Percentiles rank a stretch among this genome's conserved stretches.
Evolutionary conservation across 768 basidiomycete species (phyloP).

Genomic region (Pleurotus giganteus): DNA sequence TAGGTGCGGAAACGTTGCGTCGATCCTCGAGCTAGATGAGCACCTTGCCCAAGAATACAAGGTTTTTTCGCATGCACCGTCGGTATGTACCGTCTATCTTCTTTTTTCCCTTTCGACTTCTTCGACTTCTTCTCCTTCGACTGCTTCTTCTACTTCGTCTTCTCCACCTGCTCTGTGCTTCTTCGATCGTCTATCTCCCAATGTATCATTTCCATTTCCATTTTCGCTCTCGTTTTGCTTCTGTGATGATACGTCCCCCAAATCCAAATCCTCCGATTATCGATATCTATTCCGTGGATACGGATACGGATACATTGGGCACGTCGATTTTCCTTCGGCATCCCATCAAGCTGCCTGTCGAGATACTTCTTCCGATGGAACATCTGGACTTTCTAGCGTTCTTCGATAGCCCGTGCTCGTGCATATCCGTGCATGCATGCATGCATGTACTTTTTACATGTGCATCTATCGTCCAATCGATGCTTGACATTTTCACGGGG

Average conservation of each 20-base stretch:
- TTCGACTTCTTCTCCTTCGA: too few relatives aligned
- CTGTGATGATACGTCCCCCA: too few relatives aligned
- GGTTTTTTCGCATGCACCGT: conserved; percentile 87
- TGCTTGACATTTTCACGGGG: conserved; percentile 4
- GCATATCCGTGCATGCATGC: not conserved
- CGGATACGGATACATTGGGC: too few relatives aligned
- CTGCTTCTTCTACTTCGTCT: too few relatives aligned
- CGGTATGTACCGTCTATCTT: conserved; percentile 55
- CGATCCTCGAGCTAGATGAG: conserved; percentile 92
- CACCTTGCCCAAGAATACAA: conserved; percentile 93
- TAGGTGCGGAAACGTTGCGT: conserved; percentile 95
- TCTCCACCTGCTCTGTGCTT: not conserved
- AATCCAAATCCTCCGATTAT: too few relatives aligned
- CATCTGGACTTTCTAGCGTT: not conserved
- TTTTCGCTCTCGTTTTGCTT: too few relatives aligned
- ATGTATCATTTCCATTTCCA: too few relatives aligned
- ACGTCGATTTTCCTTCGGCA: not conserved
- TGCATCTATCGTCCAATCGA: not conserved
- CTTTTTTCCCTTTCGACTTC: conserved; percentile 9
- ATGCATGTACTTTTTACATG: not conserved
- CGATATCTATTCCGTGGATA: too few relatives aligned
- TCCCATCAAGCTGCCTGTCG: not conserved
- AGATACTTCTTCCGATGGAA: not conserved
- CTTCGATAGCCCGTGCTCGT: not conserved
- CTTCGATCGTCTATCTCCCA: too few relatives aligned